Conservation (phyloP, 192 early-diverging fungal genomes). For the Coemansia sp. region DNA sequence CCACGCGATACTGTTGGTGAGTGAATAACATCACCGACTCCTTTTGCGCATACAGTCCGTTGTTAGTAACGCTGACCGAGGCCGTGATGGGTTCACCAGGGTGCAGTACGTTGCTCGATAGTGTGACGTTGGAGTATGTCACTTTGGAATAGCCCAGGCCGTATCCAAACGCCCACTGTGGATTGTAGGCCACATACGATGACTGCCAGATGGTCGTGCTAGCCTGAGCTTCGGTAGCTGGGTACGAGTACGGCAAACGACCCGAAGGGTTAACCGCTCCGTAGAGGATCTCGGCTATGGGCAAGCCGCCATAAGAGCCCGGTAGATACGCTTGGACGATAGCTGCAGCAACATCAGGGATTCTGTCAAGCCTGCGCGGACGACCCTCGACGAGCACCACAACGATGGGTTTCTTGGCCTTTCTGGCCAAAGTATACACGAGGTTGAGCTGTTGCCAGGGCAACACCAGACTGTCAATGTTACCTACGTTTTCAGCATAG, state of each 20-base stretch:
- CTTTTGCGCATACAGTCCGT: slow-evolving; percentile 51
- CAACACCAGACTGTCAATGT: slow-evolving; percentile 56
- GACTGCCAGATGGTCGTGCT: slow-evolving; percentile 53
- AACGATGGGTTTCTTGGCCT: slow-evolving; percentile 43
- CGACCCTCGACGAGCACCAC: slow-evolving; percentile 63
- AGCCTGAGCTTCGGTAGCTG: slow-evolving; percentile 49
- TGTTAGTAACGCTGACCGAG: slow-evolving; percentile 53
- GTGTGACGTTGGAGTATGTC: slow-evolving; percentile 53
- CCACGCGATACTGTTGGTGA: slow-evolving; percentile 57
- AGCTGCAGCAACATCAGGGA: slow-evolving; percentile 38
- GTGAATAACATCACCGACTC: slow-evolving; percentile 64
- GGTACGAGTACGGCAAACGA: slow-evolving; percentile 65
- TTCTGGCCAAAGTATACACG: slow-evolving; percentile 23
- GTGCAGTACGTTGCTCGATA: slow-evolving; percentile 18
- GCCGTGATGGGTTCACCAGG: slow-evolving; percentile 22
- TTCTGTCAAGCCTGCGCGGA: slow-evolving; percentile 54
- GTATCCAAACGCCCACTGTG: slow-evolving; percentile 62
- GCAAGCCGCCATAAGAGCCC: slow-evolving; percentile 64
- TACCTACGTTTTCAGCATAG: slow-evolving; percentile 63
- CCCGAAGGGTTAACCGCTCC: slow-evolving; percentile 66
- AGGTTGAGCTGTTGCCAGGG: slow-evolving; percentile 56
- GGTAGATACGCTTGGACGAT: slow-evolving; percentile 64
- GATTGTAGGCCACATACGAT: slow-evolving; percentile 47
- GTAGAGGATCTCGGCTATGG: slow-evolving; percentile 63
- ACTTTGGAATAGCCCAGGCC: slow-evolving; percentile 63